Conservation (phyloP, 495 filamentous ascomycete genomes). For the Lophiostoma macrostomum region DNA sequence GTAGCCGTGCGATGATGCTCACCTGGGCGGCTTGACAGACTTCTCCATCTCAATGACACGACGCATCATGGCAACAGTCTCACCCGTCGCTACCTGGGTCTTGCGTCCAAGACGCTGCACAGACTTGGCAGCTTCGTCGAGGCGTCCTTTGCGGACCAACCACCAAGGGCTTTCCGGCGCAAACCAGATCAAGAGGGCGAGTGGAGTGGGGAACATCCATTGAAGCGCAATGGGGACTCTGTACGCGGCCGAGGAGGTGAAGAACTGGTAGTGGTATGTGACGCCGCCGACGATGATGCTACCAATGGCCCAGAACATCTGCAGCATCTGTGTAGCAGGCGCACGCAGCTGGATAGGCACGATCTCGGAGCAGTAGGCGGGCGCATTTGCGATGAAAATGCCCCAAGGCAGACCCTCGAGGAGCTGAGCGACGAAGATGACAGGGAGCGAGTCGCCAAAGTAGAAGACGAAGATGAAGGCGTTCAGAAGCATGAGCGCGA, state of each 20-base stretch:
- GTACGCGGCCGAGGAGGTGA: slow-evolving; percentile 41
- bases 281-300: slow-evolving; percentile 47
- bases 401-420: slow-evolving; percentile 52
- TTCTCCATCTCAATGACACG: slow-evolving; percentile 29
- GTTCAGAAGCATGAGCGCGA: slow-evolving; percentile 46
- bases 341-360: slow-evolving; percentile 47
- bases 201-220: slow-evolving; percentile 48
- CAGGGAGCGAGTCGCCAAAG: slow-evolving; percentile 44
- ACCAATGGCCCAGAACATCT: slow-evolving; percentile 51
- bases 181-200: slow-evolving; percentile 39
- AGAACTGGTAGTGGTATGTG: slow-evolving; percentile 46
- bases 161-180: slow-evolving; percentile 24
- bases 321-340: slow-evolving; percentile 48
- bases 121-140: slow-evolving; percentile 7
- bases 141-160: slow-evolving; percentile 18
- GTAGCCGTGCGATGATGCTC: no score
- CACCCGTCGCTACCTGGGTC: slow-evolving; percentile 50
- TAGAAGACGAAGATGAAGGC: slow-evolving; percentile 49
- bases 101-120: slow-evolving; percentile 37
- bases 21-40: slow-evolving; percentile 37
- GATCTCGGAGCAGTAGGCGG: slow-evolving; percentile 48
- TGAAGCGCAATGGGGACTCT: slow-evolving; percentile 49
- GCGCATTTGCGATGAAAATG: slow-evolving; percentile 51
- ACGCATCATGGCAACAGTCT: slow-evolving; percentile 41
- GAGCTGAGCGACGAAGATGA: slow-evolving; percentile 47